phyloP scores from a whole-genome alignment of 352 stramenopile species.

The Pythium oligandrum region DNA sequence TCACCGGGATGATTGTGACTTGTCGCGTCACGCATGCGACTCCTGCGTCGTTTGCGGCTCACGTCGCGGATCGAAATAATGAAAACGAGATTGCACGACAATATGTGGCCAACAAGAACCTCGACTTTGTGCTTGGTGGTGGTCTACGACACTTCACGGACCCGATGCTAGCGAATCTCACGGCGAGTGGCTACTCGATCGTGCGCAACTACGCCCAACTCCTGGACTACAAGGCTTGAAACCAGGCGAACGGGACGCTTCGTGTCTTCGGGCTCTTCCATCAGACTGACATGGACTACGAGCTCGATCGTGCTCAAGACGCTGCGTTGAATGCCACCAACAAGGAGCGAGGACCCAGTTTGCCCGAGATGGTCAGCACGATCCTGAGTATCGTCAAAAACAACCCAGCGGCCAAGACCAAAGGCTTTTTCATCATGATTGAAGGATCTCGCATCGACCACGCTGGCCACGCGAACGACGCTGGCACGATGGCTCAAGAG shows the following conservation, averaged over 20 bases:
- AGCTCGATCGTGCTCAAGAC: conserved; percentile 51
- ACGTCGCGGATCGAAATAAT: conserved; percentile 45
- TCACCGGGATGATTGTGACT: conserved; percentile 66
- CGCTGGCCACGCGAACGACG: conserved; percentile 61
- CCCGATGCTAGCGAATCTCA: conserved; percentile 33
- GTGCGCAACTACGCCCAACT: conserved; percentile 52
- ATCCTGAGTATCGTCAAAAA: conserved; percentile 56
- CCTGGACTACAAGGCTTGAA: conserved; percentile 39
- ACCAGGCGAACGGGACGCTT: conserved; percentile 40
- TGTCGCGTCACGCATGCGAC: conserved; percentile 61
- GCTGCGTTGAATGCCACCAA: conserved; percentile 21
- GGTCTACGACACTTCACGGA: conserved; percentile 48
- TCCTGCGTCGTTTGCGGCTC: conserved; percentile 47
- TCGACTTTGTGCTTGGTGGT: conserved; percentile 58
- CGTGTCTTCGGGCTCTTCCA: conserved; percentile 57
- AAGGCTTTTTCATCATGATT: conserved; percentile 76
- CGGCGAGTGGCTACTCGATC: conserved; percentile 38
- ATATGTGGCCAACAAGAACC: conserved; percentile 63
- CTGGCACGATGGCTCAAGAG: conserved; percentile 61
- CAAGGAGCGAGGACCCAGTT: conserved; percentile 39
- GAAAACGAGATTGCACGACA: conserved; percentile 53
- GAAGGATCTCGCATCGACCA: conserved; percentile 67
- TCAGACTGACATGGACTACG: conserved; percentile 62
- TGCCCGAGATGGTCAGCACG: conserved; percentile 60
- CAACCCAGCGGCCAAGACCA: conserved; percentile 64